A percentile compares a stretch with the other conserved stretches of the same genome.
phyloP scores from a whole-genome alignment of 768 basidiomycete species.

The Grammothele lineata region DNA sequence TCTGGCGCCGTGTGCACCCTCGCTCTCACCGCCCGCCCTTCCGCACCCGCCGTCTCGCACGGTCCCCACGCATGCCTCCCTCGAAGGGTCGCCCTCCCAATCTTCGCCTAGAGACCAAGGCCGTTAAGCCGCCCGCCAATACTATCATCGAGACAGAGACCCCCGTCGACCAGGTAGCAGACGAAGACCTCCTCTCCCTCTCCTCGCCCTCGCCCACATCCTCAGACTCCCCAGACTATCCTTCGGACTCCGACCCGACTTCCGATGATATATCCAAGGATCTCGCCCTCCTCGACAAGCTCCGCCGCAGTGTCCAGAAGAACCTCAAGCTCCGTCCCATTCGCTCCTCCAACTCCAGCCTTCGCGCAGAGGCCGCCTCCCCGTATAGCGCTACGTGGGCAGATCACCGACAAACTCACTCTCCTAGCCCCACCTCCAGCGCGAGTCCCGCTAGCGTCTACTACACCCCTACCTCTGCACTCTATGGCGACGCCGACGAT shows the following conservation, averaged over 20 bases:
- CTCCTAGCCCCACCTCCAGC: constrained; percentile 43
- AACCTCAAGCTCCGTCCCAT: constrained; percentile 80
- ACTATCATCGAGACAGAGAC: constrained; percentile 32
- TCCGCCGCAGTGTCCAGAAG: constrained; percentile 68
- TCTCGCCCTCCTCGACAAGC: constrained; percentile 60
- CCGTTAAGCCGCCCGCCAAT: constrained; percentile 20
- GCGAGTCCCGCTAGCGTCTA: constrained; percentile 39
- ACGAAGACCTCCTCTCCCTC: constrained; percentile 24
- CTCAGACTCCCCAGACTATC: constrained; percentile 23
- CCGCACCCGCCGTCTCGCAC: constrained; percentile 1
- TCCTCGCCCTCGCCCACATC: constrained; percentile 29
- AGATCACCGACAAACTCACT: constrained; percentile 30
- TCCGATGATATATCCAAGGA: constrained; percentile 64
- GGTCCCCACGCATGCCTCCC: constrained; percentile 10
- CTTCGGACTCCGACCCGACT: constrained; percentile 25
- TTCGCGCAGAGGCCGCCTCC: constrained; percentile 18
- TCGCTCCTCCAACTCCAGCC: constrained; percentile 38
- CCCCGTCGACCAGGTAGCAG: constrained; percentile 33
- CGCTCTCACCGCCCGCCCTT: constrained; percentile 2
- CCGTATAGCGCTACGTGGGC: constrained; percentile 23
- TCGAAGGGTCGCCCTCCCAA: constrained; percentile 50
- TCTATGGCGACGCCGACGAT: constrained; percentile 25
- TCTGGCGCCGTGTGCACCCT: not conserved
- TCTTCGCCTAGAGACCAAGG: constrained; percentile 36
- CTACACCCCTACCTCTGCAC: constrained; percentile 47